A percentile compares a stretch with the other conserved stretches of the same genome.
Conservation (phyloP, 1,139 yeast genomes). For the Suhomyces coccinellae region DNA sequence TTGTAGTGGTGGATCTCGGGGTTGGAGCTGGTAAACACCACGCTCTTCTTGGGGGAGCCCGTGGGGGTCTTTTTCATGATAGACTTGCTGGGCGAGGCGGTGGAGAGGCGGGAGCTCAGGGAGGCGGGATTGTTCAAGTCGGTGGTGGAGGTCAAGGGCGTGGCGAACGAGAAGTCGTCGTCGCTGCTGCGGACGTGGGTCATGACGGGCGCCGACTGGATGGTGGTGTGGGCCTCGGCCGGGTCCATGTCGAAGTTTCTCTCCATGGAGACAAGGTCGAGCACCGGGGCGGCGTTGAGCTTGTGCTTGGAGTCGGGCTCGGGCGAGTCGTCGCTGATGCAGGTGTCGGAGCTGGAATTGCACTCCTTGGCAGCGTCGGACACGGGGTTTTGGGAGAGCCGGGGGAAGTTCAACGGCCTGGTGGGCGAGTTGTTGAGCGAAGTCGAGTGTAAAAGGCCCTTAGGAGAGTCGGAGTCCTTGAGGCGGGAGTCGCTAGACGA, state of each 20-base stretch:
- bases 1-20: constrained; percentile 42
- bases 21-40: constrained; percentile 35
- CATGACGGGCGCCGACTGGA: constrained; percentile 13
- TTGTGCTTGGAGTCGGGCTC: not conserved
- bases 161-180: constrained; percentile 34
- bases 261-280: constrained; percentile 22
- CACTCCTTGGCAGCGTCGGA: constrained; percentile 25
- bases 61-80: constrained; percentile 38
- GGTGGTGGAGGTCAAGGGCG: constrained; percentile 29
- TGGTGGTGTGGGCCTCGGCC: constrained; percentile 16
- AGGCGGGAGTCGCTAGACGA: not conserved
- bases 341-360: constrained; percentile 47
- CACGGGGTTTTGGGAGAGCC: constrained; percentile 11
- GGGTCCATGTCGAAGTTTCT: constrained; percentile 31
- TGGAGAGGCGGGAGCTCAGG: constrained; percentile 3
- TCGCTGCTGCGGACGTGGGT: constrained; percentile 16
- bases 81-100: constrained; percentile 41
- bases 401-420: constrained; percentile 36
- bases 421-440: constrained; percentile 33
- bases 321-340: constrained; percentile 33
- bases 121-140: constrained; percentile 18
- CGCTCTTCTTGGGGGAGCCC: constrained; percentile 41
- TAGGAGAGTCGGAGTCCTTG: not conserved
- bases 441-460: constrained; percentile 11
- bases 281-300: constrained; percentile 2